A percentile compares a stretch with the other conserved stretches of the same genome.
These are phyloP conservation scores for Berberis thunbergii DNA, from an alignment of 164 flowering plant genomes.

Conservation along the genomic window DNA sequence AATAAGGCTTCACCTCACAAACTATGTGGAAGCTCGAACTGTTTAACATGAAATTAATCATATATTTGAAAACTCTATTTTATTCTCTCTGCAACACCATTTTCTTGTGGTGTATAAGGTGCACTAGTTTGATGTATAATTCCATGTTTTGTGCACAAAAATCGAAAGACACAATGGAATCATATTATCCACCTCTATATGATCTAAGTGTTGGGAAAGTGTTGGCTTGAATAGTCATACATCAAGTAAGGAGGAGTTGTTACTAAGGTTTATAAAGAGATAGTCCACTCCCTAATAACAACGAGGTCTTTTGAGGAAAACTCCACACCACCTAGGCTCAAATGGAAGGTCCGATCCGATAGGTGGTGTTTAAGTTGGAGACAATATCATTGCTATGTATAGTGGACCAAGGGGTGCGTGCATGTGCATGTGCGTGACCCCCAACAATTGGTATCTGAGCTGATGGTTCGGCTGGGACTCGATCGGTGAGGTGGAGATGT, in stretches of 20 bases:
- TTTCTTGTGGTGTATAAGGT: not conserved
- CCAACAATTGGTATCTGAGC: not conserved
- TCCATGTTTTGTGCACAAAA: not conserved
- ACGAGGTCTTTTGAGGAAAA: too few species aligned
- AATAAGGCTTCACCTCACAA: conserved; percentile 1
- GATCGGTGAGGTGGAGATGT: too few species aligned
- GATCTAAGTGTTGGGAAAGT: not conserved
- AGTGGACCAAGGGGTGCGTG: too few species aligned
- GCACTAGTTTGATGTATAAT: not conserved
- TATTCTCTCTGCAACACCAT: not conserved
- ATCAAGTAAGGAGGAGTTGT: too few species aligned
- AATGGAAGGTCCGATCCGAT: too few species aligned
- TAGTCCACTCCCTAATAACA: too few species aligned
- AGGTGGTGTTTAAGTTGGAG: too few species aligned
- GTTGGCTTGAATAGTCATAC: too few species aligned
- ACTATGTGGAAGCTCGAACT: not conserved
- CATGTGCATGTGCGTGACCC: not conserved
- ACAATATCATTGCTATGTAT: too few species aligned
- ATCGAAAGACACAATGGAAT: not conserved
- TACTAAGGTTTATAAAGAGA: too few species aligned
- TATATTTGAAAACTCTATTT: not conserved
- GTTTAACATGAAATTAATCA: not conserved
- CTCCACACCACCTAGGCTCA: too few species aligned
- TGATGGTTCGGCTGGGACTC: too few species aligned
- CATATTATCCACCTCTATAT: not conserved